Evolutionary conservation across 805 yeast genomes (phyloP).

Genomic region (Hanseniaspora taiwanica): DNA sequence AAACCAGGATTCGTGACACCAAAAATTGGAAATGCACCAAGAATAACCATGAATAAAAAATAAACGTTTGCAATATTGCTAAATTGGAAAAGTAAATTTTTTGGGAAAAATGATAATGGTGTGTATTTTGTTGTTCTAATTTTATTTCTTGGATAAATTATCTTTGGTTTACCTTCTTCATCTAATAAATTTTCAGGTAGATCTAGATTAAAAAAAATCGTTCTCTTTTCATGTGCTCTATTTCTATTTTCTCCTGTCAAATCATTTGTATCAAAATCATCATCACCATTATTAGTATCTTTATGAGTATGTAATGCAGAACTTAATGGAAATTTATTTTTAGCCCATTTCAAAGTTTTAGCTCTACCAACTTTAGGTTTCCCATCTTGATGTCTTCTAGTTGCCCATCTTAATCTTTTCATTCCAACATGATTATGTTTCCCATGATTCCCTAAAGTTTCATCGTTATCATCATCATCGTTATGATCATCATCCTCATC

Average conservation of each 20-base stretch:
- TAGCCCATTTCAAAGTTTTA: conserved; percentile 44
- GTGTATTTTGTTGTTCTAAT: conserved; percentile 93
- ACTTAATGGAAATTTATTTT: conserved; percentile 16
- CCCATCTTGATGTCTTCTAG: conserved; percentile 65
- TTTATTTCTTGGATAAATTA: conserved; percentile 71
- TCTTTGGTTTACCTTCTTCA: conserved; percentile 45
- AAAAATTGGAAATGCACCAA: conserved; percentile 66
- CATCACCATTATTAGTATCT: no score
- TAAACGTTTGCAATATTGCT: conserved; percentile 82
- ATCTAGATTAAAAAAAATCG: conserved; percentile 44
- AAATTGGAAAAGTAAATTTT: conserved; percentile 69
- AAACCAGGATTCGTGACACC: conserved; percentile 73
- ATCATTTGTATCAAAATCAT: conserved; percentile 16
- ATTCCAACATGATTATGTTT: conserved; percentile 25
- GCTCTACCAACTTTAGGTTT: conserved; percentile 46
- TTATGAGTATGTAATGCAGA: no score
- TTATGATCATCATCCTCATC: conserved; percentile 8
- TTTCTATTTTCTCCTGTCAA: conserved; percentile 21
- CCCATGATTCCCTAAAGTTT: not conserved
- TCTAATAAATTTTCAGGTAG: conserved; percentile 47
- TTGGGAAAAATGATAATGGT: conserved; percentile 78
- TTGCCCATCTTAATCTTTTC: conserved; percentile 83
- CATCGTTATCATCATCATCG: not conserved
- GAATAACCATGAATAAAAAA: conserved; percentile 63
- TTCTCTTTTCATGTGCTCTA: conserved; percentile 31